Conservation (phyloP, 352 stramenopile species). For the Globisporangium nodosum region DNA sequence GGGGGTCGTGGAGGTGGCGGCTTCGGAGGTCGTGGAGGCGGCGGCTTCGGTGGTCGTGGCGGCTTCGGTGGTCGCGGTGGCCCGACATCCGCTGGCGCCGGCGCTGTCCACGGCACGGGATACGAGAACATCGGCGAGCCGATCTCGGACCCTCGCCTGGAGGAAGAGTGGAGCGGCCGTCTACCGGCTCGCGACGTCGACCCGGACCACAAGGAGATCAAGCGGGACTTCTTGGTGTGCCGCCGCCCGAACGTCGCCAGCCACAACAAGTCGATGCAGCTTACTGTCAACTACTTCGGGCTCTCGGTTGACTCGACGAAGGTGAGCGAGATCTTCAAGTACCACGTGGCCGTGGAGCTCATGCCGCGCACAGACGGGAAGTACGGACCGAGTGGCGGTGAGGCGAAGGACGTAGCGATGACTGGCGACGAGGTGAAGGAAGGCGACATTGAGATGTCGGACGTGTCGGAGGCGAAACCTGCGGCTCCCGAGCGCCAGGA, state of each 20-base stretch:
- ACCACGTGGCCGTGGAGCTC: slow-evolving; percentile 57
- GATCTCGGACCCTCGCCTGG: slow-evolving; percentile 42
- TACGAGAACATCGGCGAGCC: slow-evolving; percentile 48
- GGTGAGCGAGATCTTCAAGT: slow-evolving; percentile 61
- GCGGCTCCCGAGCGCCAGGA: slow-evolving; percentile 22
- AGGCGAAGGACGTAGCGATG: slow-evolving; percentile 36
- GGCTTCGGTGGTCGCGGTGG: slow-evolving; percentile 25
- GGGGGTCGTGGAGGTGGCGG: slow-evolving; percentile 20
- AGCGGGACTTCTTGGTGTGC: slow-evolving; percentile 40
- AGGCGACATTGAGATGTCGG: slow-evolving; percentile 44
- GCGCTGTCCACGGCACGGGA: slow-evolving; percentile 31
- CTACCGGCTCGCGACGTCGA: slow-evolving; percentile 25
- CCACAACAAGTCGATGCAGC: slow-evolving; percentile 26
- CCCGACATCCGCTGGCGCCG: slow-evolving; percentile 23
- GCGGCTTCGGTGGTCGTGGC: slow-evolving; percentile 25
- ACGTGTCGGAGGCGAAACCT: slow-evolving; percentile 11
- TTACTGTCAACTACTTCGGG: slow-evolving; percentile 65
- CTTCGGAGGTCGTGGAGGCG: slow-evolving; percentile 20
- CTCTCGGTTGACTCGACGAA: slow-evolving; percentile 39
- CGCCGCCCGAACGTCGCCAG: slow-evolving; percentile 30
- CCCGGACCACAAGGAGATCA: slow-evolving; percentile 35
- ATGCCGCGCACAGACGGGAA: slow-evolving; percentile 36
- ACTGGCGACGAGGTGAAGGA: slow-evolving; percentile 25
- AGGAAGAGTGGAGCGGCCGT: slow-evolving; percentile 44
- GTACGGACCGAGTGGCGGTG: slow-evolving; percentile 38